These are phyloP conservation scores for Ephemerocybe angulata DNA, from an alignment of 768 basidiomycete genomes.

Conservation along the genomic window DNA sequence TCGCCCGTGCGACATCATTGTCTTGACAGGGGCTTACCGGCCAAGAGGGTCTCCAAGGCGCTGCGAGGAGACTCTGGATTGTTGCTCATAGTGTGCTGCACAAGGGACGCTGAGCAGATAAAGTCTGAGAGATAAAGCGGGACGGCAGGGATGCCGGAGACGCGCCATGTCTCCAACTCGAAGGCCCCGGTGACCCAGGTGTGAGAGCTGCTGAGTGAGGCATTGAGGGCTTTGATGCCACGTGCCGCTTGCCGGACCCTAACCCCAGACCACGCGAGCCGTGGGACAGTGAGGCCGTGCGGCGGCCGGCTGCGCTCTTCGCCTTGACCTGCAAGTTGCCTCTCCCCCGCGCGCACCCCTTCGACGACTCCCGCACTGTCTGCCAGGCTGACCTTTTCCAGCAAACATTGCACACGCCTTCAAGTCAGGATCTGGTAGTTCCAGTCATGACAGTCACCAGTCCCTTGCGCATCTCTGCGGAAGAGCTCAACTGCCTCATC, in stretches of 20 bases:
- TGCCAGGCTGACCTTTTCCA: background rate
- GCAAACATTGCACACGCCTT: background rate
- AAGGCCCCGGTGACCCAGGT: background rate
- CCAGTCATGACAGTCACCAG: slow-evolving; percentile 32
- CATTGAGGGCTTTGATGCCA: background rate
- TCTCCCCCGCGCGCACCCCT: background rate
- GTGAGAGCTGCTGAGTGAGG: slow-evolving; percentile 9
- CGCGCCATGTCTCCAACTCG: background rate
- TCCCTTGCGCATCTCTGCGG: slow-evolving; percentile 66
- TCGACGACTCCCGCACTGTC: background rate
- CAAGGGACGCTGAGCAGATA: background rate
- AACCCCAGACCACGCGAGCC: no score
- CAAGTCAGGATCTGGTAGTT: background rate
- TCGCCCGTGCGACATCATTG: no score
- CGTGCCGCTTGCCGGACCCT: background rate
- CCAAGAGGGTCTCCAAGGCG: no score
- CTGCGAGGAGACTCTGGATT: no score
- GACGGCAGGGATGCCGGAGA: background rate
- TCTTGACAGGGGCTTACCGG: no score
- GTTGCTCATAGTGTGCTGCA: background rate
- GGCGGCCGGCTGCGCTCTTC: no score
- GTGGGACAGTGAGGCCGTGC: no score
- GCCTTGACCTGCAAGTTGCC: background rate
- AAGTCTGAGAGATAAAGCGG: background rate
- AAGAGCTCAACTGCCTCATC: slow-evolving; percentile 83